These are phyloP conservation scores for Tylopilus intermedius DNA, from an alignment of 768 basidiomycete species.

Conservation along the genomic window DNA sequence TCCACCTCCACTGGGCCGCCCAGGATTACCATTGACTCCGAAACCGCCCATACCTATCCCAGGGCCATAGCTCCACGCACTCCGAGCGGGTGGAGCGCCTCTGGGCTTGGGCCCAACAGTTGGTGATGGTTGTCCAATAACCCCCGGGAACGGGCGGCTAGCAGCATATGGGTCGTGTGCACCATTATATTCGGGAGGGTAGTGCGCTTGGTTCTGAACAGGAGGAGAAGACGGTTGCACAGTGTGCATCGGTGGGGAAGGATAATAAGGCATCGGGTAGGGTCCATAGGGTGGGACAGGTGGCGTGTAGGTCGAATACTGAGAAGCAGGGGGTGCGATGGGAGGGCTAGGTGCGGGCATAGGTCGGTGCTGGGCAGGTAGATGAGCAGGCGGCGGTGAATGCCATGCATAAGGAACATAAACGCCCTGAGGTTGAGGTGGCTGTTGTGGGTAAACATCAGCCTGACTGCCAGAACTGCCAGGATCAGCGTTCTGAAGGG, in stretches of 20 bases:
- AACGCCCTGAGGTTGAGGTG: constrained; percentile 29
- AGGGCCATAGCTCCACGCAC: constrained; percentile 70
- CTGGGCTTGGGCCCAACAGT: constrained; percentile 25
- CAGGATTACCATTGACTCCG: constrained; percentile 26
- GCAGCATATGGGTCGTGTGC: constrained; percentile 22
- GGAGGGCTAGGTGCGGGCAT: constrained; percentile 30
- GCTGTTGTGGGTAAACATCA: constrained; percentile 33
- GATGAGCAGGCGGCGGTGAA: constrained; percentile 34
- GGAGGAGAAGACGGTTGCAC: constrained; percentile 25
- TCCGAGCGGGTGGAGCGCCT: constrained; percentile 39
- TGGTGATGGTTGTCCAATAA: constrained; percentile 29
- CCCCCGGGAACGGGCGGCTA: constrained; percentile 26
- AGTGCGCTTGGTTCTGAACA: constrained; percentile 24
- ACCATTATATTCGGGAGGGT: constrained; percentile 28
- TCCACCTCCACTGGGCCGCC: constrained; percentile 26
- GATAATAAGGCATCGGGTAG: constrained; percentile 32
- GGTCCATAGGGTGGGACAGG: constrained; percentile 31
- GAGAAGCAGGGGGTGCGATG: constrained; percentile 28
- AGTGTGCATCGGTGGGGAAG: constrained; percentile 28
- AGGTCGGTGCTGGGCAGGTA: constrained; percentile 38
- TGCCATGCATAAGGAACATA: constrained; percentile 32
- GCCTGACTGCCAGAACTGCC: constrained; percentile 21
- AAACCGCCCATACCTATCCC: constrained; percentile 49
- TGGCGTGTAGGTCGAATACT: constrained; percentile 30
- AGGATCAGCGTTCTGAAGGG: constrained; percentile 37